Evolutionary conservation across 768 basidiomycete genomes (phyloP).

Genomic region (Lactifluus hygrophoroides): DNA sequence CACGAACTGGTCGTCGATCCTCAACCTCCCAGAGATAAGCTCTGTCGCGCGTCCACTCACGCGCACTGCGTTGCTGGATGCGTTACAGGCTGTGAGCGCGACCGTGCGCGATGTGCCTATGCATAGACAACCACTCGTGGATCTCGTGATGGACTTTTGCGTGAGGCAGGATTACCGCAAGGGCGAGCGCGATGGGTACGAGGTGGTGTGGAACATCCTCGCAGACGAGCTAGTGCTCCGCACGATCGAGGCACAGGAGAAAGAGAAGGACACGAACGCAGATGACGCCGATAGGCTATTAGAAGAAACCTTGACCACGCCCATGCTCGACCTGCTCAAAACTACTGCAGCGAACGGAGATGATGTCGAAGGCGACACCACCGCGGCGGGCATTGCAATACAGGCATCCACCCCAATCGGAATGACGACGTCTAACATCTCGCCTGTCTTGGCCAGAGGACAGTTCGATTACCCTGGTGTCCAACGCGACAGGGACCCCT

Average conservation of each 20-base stretch:
- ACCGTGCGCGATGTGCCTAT: constrained; percentile 59
- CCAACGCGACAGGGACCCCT: constrained; percentile 34
- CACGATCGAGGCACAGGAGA: constrained; percentile 28
- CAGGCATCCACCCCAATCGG: constrained; percentile 15
- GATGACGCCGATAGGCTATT: constrained; percentile 4
- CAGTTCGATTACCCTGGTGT: constrained; percentile 44
- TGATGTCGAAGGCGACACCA: constrained; percentile 14
- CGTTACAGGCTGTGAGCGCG: constrained; percentile 51
- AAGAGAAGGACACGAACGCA: constrained; percentile 35
- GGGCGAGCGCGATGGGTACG: constrained; percentile 18
- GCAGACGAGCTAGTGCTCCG: constrained; percentile 23
- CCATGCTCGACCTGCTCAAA: constrained; percentile 16
- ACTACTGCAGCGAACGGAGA: constrained; percentile 8
- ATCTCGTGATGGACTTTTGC: constrained; percentile 49
- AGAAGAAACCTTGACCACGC: constrained; percentile 8
- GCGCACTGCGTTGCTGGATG: constrained; percentile 45
- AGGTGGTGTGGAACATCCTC: constrained; percentile 20
- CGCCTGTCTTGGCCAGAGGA: constrained; percentile 49
- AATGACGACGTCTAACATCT: constrained; percentile 27
- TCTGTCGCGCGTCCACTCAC: constrained; percentile 38
- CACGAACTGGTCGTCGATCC: constrained; percentile 53
- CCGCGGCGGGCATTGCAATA: constrained; percentile 3
- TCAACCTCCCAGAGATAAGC: constrained; percentile 36
- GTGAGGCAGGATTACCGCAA: constrained; percentile 24
- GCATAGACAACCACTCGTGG: constrained; percentile 46